Percentiles rank a stretch among this genome's conserved stretches.
Conservation (phyloP, 2,329 filamentous ascomycete genomes). For the Alternaria metachromatica region DNA sequence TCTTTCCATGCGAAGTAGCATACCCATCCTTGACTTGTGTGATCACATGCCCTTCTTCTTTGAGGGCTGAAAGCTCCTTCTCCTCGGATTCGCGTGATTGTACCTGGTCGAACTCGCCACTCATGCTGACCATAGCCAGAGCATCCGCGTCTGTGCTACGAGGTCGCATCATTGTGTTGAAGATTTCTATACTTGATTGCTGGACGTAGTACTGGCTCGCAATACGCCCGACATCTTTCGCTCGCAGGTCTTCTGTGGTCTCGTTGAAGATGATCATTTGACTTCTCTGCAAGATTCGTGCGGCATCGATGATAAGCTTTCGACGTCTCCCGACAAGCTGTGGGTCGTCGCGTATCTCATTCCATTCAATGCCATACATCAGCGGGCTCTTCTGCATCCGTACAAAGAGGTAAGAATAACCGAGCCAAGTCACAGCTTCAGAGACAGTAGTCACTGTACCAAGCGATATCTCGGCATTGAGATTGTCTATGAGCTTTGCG, state of each 20-base stretch:
- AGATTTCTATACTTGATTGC: conserved; percentile 91
- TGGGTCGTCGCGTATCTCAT: conserved; percentile 86
- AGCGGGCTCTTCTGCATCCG: conserved; percentile 93
- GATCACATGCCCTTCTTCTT: conserved; percentile 68
- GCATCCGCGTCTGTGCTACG: conserved; percentile 89
- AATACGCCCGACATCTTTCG: conserved; percentile 95
- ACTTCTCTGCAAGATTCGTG: conserved; percentile 83
- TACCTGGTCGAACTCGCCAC: conserved; percentile 96
- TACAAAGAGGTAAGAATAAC: conserved; percentile 97
- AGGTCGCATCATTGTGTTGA: conserved; percentile 92
- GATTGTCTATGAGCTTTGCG: conserved; percentile 89
- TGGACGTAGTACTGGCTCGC: conserved; percentile 97
- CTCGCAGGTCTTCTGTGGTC: conserved; percentile 85
- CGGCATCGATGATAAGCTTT: conserved; percentile 86
- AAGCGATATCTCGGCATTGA: conserved; percentile 92
- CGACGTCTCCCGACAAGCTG: conserved; percentile 84
- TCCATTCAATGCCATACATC: conserved; percentile 94
- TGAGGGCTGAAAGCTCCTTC: conserved; percentile 80
- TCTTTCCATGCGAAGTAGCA: conserved; percentile 81
- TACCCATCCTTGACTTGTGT: conserved; percentile 78
- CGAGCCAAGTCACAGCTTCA: conserved; percentile 96
- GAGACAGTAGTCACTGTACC: conserved; percentile 94
- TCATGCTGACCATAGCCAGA: conserved; percentile 95
- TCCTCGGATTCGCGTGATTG: conserved; percentile 90
- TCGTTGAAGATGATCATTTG: conserved; percentile 99